Conservation (phyloP, 352 stramenopile genomes). For the Phytopythium litorale region DNA sequence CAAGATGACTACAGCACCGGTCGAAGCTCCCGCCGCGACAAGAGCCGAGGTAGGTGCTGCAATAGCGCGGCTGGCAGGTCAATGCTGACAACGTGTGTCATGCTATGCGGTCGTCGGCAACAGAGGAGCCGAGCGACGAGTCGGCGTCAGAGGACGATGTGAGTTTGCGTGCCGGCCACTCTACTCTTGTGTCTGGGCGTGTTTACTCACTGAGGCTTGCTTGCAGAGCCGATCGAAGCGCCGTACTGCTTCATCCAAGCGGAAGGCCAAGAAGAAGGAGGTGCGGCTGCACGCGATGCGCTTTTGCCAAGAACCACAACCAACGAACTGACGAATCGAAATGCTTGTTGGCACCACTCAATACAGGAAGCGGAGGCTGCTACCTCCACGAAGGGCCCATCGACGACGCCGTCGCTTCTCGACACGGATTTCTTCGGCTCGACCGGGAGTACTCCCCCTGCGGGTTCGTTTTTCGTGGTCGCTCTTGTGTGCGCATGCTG, state of each 20-base stretch:
- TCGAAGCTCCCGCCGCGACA: conserved; percentile 34
- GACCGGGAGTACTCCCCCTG: conserved; percentile 24
- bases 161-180: background rate
- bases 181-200: background rate
- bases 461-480: conserved; percentile 19
- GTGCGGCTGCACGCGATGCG: conserved; percentile 15
- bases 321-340: conserved; percentile 3
- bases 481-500: background rate
- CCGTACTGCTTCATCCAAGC: conserved; percentile 61
- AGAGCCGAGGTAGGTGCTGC: conserved; percentile 23
- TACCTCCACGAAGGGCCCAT: conserved; percentile 45
- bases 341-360: conserved; percentile 1
- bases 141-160: conserved; percentile 75
- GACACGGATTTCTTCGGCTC: conserved; percentile 76
- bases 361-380: conserved; percentile 33
- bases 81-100: background rate
- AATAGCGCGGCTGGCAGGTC: background rate
- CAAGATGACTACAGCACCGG: conserved; percentile 39
- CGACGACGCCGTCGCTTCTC: conserved; percentile 60
- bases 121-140: conserved; percentile 56
- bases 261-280: conserved; percentile 78
- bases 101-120: conserved; percentile 2
- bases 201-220: background rate
- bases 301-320: background rate
- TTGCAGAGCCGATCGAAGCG: conserved; percentile 31